Conservation (phyloP, 306 rosid species). For the Gynostemma pentaphyllum region DNA sequence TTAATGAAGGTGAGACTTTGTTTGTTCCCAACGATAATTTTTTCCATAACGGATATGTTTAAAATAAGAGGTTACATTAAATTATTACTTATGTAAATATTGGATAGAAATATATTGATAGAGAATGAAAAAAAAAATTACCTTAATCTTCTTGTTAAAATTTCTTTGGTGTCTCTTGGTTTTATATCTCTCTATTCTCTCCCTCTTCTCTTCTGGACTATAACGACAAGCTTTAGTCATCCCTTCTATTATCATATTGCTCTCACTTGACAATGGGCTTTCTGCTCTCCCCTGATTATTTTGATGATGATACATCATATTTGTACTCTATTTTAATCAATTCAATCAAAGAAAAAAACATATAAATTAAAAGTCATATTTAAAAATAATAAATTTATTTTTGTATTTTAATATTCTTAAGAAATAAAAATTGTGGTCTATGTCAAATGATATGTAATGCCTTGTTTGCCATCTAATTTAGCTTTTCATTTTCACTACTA, state of each 20-base stretch:
- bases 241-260: conserved; percentile 72
- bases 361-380: not conserved
- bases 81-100: too few relatives aligned
- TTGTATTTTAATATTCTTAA: not conserved
- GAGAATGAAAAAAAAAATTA: not conserved
- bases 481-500: too few relatives aligned
- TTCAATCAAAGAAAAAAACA: not conserved
- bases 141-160: conserved; percentile 94
- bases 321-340: not conserved
- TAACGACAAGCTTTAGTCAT: conserved; percentile 67
- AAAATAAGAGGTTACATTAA: too few relatives aligned
- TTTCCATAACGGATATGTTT: too few relatives aligned
- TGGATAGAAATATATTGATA: not conserved
- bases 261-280: conserved; percentile 55
- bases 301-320: not conserved
- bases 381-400: not conserved
- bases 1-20: too few relatives aligned
- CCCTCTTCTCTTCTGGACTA: conserved; percentile 76
- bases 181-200: conserved; percentile 73
- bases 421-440: too few relatives aligned
- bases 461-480: too few relatives aligned
- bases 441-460: too few relatives aligned
- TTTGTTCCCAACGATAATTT: too few relatives aligned
- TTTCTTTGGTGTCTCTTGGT: conserved; percentile 73
- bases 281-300: conserved; percentile 19